phyloP scores from a whole-genome alignment of 352 stramenopile species.

The Phytopythium cucurbitacearum region DNA sequence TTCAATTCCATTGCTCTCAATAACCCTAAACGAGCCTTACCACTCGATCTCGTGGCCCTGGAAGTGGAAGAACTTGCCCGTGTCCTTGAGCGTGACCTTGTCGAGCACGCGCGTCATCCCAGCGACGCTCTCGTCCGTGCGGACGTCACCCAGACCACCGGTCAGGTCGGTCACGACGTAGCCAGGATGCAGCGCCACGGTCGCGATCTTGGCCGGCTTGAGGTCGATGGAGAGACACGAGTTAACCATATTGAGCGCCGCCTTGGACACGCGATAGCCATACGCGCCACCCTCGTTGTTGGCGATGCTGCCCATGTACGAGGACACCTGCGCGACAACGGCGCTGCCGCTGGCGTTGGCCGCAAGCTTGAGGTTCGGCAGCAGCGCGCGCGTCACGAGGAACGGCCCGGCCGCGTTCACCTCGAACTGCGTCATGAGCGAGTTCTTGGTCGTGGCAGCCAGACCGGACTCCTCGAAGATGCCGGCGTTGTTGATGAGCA shows the following conservation, averaged over 20 bases:
- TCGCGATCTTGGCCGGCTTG: constrained; percentile 22
- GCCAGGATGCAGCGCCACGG: constrained; percentile 37
- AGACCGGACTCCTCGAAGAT: constrained; percentile 22
- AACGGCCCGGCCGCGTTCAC: constrained; percentile 52
- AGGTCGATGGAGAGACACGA: constrained; percentile 32
- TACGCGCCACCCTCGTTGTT: constrained; percentile 37
- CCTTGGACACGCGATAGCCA: constrained; percentile 62
- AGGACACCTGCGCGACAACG: constrained; percentile 40
- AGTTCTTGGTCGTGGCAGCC: constrained; percentile 26
- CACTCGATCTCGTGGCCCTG: constrained; percentile 27
- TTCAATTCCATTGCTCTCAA: too few relatives aligned
- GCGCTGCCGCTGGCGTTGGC: constrained; percentile 28
- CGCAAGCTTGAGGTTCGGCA: constrained; percentile 33
- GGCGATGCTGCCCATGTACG: constrained; percentile 38
- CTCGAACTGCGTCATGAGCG: constrained; percentile 45
- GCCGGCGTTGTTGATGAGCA: constrained; percentile 61
- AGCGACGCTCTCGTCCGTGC: constrained; percentile 23
- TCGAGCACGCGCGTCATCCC: constrained; percentile 23
- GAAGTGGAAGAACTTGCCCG: constrained; percentile 33
- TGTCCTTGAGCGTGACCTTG: constrained; percentile 21
- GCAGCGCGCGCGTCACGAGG: constrained; percentile 40
- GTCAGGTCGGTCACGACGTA: constrained; percentile 45
- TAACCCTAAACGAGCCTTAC: constrained; percentile 10
- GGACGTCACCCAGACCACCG: constrained; percentile 15
- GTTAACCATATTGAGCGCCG: constrained; percentile 61